Percentiles rank a stretch among this genome's conserved stretches.
phyloP scores from a whole-genome alignment of 2,329 filamentous ascomycete genomes.

The Fusarium albidum region DNA sequence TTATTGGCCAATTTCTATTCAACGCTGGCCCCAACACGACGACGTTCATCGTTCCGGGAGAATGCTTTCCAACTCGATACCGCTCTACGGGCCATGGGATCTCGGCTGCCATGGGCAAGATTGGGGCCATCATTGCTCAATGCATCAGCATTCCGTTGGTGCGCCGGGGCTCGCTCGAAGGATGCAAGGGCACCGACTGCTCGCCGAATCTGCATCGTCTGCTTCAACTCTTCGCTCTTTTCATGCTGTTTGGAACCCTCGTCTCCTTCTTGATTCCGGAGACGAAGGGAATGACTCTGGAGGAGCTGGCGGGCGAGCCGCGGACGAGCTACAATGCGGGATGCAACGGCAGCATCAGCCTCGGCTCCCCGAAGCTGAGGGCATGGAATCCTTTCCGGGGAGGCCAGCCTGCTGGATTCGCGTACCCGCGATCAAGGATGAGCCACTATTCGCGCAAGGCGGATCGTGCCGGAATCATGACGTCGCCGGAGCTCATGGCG shows the following conservation, averaged over 20 bases:
- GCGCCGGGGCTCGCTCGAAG: conserved; percentile 60
- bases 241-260: conserved; percentile 78
- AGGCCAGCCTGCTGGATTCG: conserved; percentile 61
- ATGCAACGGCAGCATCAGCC: conserved; percentile 57
- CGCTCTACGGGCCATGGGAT: conserved; percentile 70
- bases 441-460: conserved; percentile 41
- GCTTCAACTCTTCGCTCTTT: conserved; percentile 80
- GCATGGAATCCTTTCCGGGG: conserved; percentile 58
- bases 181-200: conserved; percentile 58
- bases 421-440: conserved; percentile 50
- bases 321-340: conserved; percentile 65
- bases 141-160: conserved; percentile 70
- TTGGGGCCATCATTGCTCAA: conserved; percentile 74
- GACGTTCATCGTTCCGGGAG: conserved; percentile 70
- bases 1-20: conserved; percentile 72
- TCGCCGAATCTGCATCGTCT: conserved; percentile 74
- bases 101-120: conserved; percentile 71
- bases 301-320: conserved; percentile 73
- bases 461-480: conserved; percentile 53
- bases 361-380: conserved; percentile 42
- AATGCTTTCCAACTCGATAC: conserved; percentile 71
- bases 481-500: conserved; percentile 50
- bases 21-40: conserved; percentile 73
- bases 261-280: conserved; percentile 79
- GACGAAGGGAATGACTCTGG: conserved; percentile 77